These are phyloP conservation scores for Globisporangium megalacanthum DNA, from an alignment of 352 stramenopile species.

Conservation along the genomic window DNA sequence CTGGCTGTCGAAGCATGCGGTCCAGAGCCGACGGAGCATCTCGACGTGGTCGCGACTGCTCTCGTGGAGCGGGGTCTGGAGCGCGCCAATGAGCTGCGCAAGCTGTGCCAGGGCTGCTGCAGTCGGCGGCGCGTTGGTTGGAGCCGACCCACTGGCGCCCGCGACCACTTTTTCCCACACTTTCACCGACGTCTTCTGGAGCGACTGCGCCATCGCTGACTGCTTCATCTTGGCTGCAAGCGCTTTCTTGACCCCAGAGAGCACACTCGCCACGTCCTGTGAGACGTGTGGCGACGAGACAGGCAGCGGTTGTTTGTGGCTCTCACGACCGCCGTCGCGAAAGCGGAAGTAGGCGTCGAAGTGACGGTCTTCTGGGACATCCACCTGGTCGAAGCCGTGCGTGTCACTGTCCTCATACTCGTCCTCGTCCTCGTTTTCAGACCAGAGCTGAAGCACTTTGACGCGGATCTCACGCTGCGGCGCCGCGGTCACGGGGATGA, in stretches of 20 bases:
- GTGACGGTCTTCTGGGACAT: constrained; percentile 59
- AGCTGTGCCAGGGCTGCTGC: constrained; percentile 57
- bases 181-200: constrained; percentile 70
- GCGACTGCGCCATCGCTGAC: constrained; percentile 50
- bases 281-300: constrained; percentile 8
- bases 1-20: constrained; percentile 59
- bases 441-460: constrained; percentile 74
- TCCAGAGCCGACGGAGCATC: constrained; percentile 63
- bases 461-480: constrained; percentile 44
- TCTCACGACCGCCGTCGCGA: constrained; percentile 13
- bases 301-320: too few relatives aligned
- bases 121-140: constrained; percentile 40
- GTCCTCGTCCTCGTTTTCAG: constrained; percentile 11
- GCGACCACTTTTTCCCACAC: constrained; percentile 71
- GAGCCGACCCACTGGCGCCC: constrained; percentile 14
- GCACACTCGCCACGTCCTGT: constrained; percentile 54
- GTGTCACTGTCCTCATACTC: not conserved
- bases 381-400: constrained; percentile 28
- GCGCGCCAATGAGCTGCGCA: constrained; percentile 54
- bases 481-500: constrained; percentile 25
- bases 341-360: constrained; percentile 63
- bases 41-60: constrained; percentile 66
- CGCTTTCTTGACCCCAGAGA: constrained; percentile 75
- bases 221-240: constrained; percentile 81
- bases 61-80: constrained; percentile 55